A percentile compares a stretch with the other conserved stretches of the same genome.
These are phyloP conservation scores for Agrocybe praecox DNA, from an alignment of 768 basidiomycete species.

Conservation along the genomic window DNA sequence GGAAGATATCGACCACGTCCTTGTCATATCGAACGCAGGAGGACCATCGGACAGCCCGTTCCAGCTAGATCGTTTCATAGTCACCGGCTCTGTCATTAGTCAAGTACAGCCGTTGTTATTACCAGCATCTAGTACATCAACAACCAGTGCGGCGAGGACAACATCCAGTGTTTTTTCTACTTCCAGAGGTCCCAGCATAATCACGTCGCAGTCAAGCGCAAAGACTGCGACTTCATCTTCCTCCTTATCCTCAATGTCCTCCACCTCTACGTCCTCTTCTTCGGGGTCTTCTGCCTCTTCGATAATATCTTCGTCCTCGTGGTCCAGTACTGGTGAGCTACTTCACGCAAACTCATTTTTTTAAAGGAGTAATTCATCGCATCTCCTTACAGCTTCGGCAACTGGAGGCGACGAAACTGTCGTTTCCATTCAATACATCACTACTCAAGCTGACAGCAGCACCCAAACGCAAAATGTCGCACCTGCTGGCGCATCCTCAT, in stretches of 20 bases:
- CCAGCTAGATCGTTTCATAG: conserved; percentile 13
- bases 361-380: too few relatives aligned
- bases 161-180: background rate
- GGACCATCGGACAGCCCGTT: conserved; percentile 6
- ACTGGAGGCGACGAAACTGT: background rate
- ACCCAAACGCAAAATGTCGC: background rate
- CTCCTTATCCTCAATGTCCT: background rate
- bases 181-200: background rate
- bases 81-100: conserved; percentile 6
- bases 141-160: background rate
- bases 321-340: background rate
- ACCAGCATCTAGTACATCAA: background rate
- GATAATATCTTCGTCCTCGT: background rate
- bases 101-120: background rate
- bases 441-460: background rate
- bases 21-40: conserved; percentile 13
- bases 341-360: too few relatives aligned
- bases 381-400: background rate
- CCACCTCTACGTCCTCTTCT: background rate
- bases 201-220: too few relatives aligned
- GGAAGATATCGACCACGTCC: conserved; percentile 1
- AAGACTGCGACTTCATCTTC: background rate
- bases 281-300: background rate
- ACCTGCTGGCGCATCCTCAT: background rate
- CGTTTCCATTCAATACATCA: conserved; percentile 1